A percentile compares a stretch with the other conserved stretches of the same genome.
These are phyloP conservation scores for Cucumis melo DNA, from an alignment of 306 rosid genomes.

Conservation along the genomic window DNA sequence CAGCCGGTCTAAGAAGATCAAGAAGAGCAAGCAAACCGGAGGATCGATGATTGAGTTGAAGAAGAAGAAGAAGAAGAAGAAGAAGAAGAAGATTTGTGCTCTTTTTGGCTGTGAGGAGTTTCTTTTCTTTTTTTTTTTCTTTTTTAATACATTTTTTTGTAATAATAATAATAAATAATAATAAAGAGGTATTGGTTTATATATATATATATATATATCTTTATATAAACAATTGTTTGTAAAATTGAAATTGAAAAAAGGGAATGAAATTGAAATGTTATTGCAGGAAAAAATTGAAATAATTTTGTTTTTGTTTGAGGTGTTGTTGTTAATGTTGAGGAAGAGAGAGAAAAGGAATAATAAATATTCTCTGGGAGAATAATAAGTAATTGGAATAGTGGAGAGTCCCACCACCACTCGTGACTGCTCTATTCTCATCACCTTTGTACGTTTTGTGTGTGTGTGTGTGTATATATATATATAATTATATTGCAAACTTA, in stretches of 20 bases:
- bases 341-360: neutral
- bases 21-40: neutral
- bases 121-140: too few species aligned
- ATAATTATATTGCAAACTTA: too few species aligned
- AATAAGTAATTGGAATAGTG: neutral
- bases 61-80: neutral
- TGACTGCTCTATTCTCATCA: neutral
- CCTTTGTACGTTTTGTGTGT: neutral
- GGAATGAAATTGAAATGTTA: neutral
- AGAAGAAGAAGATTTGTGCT: neutral
- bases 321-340: neutral
- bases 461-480: too few species aligned
- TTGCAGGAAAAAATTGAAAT: neutral
- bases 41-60: neutral
- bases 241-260: too few species aligned
- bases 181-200: too few species aligned
- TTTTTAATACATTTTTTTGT: too few species aligned
- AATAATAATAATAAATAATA: too few species aligned
- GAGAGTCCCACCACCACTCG: neutral
- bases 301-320: neutral
- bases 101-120: too few species aligned
- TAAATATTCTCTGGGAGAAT: neutral
- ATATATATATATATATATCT: too few species aligned
- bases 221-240: too few species aligned
- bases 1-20: neutral